Evolutionary conservation across 78 protist genomes (phyloP).

Genomic region (Guillardia theta): DNA sequence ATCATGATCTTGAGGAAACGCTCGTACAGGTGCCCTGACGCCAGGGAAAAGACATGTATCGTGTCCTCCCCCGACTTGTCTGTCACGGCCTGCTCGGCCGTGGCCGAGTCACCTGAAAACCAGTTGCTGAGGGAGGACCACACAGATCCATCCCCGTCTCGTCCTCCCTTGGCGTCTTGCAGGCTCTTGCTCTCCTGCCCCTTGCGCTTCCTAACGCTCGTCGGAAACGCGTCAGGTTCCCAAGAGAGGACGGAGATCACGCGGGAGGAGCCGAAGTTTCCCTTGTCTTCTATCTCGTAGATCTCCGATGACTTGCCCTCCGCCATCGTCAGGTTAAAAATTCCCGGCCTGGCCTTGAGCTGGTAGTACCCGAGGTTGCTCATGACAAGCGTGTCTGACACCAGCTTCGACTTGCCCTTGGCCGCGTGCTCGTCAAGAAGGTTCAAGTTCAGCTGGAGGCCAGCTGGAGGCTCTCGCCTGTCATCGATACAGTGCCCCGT

Average conservation of each 20-base stretch:
- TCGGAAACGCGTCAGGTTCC: neutral
- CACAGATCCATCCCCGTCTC: neutral
- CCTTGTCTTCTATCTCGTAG: neutral
- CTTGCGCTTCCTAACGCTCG: neutral
- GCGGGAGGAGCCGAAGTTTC: neutral
- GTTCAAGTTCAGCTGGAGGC: neutral
- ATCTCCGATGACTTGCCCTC: neutral
- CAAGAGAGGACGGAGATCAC: neutral
- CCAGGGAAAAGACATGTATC: conserved; percentile 92
- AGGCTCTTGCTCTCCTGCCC: no score
- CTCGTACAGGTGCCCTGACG: conserved; percentile 97
- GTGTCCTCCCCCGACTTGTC: conserved; percentile 59
- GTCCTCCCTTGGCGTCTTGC: neutral
- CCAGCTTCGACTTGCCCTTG: neutral
- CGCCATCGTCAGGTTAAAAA: neutral
- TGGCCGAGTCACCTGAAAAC: no score
- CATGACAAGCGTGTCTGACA: conserved; percentile 71
- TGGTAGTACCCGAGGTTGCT: conserved; percentile 82
- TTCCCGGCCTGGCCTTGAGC: neutral
- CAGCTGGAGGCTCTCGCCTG: conserved; percentile 47
- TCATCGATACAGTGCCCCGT: conserved; percentile 27
- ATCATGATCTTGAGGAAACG: conserved; percentile 94
- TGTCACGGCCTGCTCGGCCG: no score
- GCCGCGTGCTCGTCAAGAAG: neutral
- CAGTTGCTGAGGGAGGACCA: no score